Conservation (phyloP, 495 filamentous ascomycete species). For the Penicillium argentinense region DNA sequence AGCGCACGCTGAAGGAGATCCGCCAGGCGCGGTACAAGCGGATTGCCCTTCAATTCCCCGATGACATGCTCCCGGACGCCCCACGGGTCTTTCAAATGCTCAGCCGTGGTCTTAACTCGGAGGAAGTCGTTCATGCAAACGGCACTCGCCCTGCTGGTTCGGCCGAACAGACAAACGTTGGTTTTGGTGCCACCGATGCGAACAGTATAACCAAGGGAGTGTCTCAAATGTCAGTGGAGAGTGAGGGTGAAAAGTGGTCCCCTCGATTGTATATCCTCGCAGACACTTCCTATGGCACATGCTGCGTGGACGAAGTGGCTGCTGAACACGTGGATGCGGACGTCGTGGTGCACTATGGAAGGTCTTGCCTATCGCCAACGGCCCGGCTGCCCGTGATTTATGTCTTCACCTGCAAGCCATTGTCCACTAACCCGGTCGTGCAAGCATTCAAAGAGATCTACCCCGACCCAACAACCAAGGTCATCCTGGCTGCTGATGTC, state of each 20-base stretch:
- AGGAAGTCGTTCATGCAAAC: conserved; percentile 19
- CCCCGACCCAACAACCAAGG: conserved; percentile 57
- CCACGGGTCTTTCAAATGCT: conserved; percentile 75
- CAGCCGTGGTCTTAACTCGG: conserved; percentile 54
- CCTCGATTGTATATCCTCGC: conserved; percentile 80
- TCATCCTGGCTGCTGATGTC: conserved; percentile 87
- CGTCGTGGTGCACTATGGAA: conserved; percentile 91
- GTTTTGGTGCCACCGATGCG: conserved; percentile 16
- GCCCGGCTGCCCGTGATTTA: conserved; percentile 87
- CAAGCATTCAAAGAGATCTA: conserved; percentile 68
- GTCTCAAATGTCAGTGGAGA: conserved; percentile 31
- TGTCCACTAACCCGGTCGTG: conserved; percentile 58
- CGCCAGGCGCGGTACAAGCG: conserved; percentile 65
- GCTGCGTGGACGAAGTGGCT: conserved; percentile 96
- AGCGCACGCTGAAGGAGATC: conserved; percentile 76
- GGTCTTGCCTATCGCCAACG: conserved; percentile 88
- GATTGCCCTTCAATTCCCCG: conserved; percentile 92
- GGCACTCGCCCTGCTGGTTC: conserved; percentile 8
- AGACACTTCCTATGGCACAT: conserved; percentile 95
- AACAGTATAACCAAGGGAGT: conserved; percentile 24
- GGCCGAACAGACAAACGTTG: conserved; percentile 12
- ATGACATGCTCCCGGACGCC: conserved; percentile 84
- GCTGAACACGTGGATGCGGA: conserved; percentile 92
- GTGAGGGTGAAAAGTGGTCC: conserved; percentile 26
- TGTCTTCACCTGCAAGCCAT: conserved; percentile 74